These are phyloP conservation scores for Saccharomyces jurei DNA, from an alignment of 805 yeast species.

Conservation along the genomic window DNA sequence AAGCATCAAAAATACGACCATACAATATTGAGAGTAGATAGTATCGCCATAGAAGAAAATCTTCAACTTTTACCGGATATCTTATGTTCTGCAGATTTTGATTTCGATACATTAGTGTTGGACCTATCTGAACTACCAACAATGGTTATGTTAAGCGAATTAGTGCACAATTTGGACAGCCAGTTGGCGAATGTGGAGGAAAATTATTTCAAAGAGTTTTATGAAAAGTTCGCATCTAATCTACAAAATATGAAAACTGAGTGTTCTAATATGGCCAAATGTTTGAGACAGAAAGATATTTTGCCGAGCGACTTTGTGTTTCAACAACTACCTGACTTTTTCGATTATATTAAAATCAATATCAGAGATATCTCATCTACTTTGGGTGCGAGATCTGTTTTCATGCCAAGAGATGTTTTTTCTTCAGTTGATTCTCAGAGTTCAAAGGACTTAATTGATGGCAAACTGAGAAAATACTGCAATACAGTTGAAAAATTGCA, in stretches of 20 bases:
- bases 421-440: constrained; percentile 29
- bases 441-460: constrained; percentile 34
- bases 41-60: constrained; percentile 14
- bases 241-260: constrained; percentile 13
- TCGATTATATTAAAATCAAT: constrained; percentile 24
- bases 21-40: constrained; percentile 17
- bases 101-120: constrained; percentile 12
- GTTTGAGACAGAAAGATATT: constrained; percentile 2
- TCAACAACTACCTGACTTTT: constrained; percentile 29
- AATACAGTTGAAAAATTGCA: constrained; percentile 21
- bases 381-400: constrained; percentile 38
- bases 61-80: constrained; percentile 21
- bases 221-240: constrained; percentile 22
- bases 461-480: constrained; percentile 32
- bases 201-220: constrained; percentile 22
- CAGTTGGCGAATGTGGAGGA: constrained; percentile 24
- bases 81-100: constrained; percentile 11
- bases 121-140: constrained; percentile 10
- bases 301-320: constrained; percentile 17
- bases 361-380: constrained; percentile 19
- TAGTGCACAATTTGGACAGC: constrained; percentile 18
- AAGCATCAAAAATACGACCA: constrained; percentile 10
- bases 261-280: constrained; percentile 11
- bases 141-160: constrained; percentile 13
- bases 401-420: constrained; percentile 35